Evolutionary conservation across 75 land plant species (phyloP).

Genomic region (Selaginella moellendorffii): DNA sequence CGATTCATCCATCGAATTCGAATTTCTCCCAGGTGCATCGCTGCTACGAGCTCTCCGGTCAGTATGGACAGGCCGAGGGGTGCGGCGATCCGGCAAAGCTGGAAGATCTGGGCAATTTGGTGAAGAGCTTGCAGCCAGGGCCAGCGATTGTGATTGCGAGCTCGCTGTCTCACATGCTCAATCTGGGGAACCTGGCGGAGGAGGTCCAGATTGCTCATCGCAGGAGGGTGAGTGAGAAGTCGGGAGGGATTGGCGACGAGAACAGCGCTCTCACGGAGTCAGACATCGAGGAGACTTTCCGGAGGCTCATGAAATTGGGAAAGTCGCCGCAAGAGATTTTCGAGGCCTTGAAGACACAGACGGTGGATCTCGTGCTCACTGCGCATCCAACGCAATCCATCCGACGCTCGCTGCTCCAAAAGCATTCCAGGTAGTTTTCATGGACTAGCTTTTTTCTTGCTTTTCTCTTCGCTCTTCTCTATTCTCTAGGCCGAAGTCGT

Average conservation of each 20-base stretch:
- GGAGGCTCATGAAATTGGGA: constrained; percentile 42
- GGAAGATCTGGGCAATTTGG: constrained; percentile 50
- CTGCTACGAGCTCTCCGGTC: constrained; percentile 74
- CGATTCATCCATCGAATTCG: background rate
- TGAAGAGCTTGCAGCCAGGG: constrained; percentile 71
- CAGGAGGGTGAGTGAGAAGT: constrained; percentile 39
- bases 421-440: constrained; percentile 52
- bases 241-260: constrained; percentile 70
- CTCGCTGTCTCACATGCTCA: constrained; percentile 83
- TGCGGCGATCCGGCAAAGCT: constrained; percentile 46
- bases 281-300: constrained; percentile 77
- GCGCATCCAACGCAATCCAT: constrained; percentile 93
- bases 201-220: constrained; percentile 87
- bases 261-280: constrained; percentile 69
- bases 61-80: constrained; percentile 45
- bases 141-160: constrained; percentile 74
- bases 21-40: constrained; percentile 48
- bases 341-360: constrained; percentile 81
- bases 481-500: too few relatives aligned
- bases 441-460: background rate
- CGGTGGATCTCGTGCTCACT: constrained; percentile 76
- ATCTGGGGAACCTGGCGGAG: constrained; percentile 72
- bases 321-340: constrained; percentile 75
- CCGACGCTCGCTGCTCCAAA: constrained; percentile 76
- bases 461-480: too few relatives aligned